Base-by-base conservation (phyloP, 169 alveolate species). In the Plasmodium fragile region DNA sequence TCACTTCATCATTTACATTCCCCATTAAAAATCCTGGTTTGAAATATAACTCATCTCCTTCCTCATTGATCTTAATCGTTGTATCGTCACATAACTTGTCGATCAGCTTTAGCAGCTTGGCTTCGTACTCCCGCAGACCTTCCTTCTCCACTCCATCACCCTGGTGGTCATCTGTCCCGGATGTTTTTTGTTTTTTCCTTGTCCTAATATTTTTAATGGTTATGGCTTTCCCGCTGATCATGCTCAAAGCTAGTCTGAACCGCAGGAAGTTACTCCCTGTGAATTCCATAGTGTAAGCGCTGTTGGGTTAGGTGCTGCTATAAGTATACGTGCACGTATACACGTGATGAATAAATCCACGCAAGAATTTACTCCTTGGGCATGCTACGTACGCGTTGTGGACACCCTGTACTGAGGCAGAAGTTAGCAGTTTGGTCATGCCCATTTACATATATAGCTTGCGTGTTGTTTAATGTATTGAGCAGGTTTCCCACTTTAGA, bases 1-100 rank as follows among this genome's bases (percentile, higher is more conserved):
- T 28, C 16, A 71, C 77, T 81, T 91, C 94, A 69, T 91, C 94
- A 45, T 39, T 81, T 45, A 81, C 83, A 39, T 91, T 91, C 53
- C 94, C 94, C 43, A 91, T 80, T 80, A 91, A 81, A 71, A 80
- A 91, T n/a, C 94, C 94, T 28, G 94, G 94, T 69, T 91, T 71
- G 75, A 91, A 91, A 53, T 80, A 91, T 55, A 91, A 25, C 82
- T 91, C 94, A 71, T 79, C 83, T 41, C 94, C 94, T 69, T 91
- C 75, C 71, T 91, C 94, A 70, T 79, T 80, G 34, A 91, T 91
- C 22, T 52, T 91, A 4, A 91, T 81, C 25, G 45, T 91, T n/a
- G 94, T 91, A 81, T 91, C 81, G 52, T 91, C 94, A 53, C 94
- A 91, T 75, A 91, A 32, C 28, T 91, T 91, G 53, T 91, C 94